Base-by-base conservation (phyloP, 106 monocot genomes). In the Dendrobium officinale region DNA sequence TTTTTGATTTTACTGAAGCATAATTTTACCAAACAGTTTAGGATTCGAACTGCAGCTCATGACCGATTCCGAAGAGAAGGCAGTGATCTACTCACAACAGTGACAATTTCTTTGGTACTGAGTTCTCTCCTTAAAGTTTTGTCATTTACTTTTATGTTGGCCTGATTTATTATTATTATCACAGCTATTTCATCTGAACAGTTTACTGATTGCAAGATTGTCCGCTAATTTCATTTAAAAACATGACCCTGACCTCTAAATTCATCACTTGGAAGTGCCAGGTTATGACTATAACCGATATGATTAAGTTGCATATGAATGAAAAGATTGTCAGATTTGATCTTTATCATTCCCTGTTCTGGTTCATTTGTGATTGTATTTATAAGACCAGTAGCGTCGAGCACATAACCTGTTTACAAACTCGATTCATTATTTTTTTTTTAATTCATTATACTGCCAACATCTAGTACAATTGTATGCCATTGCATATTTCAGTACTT, bases 21-120 rank as follows among this genome's bases (percentile, higher is more conserved):
- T 64, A 2, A 26, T 17, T 44, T 76, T 83, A 40, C 49, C 42
- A 81, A 74, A 85, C 96, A 97, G 94, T 94, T 97, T 77, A 89
- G 85, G 79, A 94, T 97, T 75, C 84, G 78, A 83, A 97, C 96
- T 19, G 96, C 94, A 79, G 83, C 92, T 31, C 96, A 97, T 79
- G 88, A 91, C 4, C 90, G 73, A n/a, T 97, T 97, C 80, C 85
- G 82, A 81, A 89, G 96, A 80, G 96, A 97, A 85, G 90, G 89
- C 81, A 94, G 94, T 91, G 94, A 97, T 55, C 77, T 97, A 37
- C 92, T 89, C 77, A 88, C 89, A 47, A 97, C 94, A 47, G 87
- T 91, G 24, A 97, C 94, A 78, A 92, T 97, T 58, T 86, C 96
- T 75, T 78, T 97, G 92, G 96, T 97, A 92, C 27, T 42, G 19